Evolutionary conservation across 495 filamentous ascomycete genomes (phyloP).

Genomic region (Mycothermus thermophilus): DNA sequence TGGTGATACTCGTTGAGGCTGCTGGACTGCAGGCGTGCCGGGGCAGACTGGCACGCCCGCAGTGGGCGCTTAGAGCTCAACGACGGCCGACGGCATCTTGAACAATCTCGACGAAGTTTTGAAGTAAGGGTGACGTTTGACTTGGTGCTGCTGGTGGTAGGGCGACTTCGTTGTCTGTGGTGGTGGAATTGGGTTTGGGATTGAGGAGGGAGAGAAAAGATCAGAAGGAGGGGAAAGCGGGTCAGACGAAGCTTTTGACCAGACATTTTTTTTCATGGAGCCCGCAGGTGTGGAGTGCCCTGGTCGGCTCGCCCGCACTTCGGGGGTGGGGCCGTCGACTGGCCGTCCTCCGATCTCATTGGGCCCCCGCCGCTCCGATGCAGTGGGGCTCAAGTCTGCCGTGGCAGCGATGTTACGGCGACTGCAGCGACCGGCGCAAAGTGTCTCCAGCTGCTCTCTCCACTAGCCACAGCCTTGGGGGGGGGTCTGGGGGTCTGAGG

Average conservation of each 20-base stretch:
- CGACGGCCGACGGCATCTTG: slow-evolving; percentile 73
- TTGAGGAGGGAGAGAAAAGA: slow-evolving; percentile 22
- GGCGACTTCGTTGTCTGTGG: slow-evolving; percentile 56
- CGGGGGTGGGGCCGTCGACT: slow-evolving; percentile 15
- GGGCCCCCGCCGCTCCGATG: no score
- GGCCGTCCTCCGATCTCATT: no score
- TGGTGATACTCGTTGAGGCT: slow-evolving; percentile 64
- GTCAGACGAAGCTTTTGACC: slow-evolving; percentile 23
- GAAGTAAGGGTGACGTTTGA: slow-evolving; percentile 24
- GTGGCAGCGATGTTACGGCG: no score
- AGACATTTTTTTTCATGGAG: slow-evolving; percentile 22
- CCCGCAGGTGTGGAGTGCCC: slow-evolving; percentile 4
- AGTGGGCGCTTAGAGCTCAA: slow-evolving; percentile 91
- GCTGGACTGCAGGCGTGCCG: slow-evolving; percentile 53
- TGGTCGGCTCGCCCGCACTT: background rate
- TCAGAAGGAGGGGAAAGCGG: slow-evolving; percentile 17
- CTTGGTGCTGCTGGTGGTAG: slow-evolving; percentile 26
- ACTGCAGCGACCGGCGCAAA: no score
- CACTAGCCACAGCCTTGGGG: no score
- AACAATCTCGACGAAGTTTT: slow-evolving; percentile 67
- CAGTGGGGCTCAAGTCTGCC: no score
- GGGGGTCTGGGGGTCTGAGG: no score
- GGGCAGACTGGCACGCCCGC: slow-evolving; percentile 41
- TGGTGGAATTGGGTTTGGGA: slow-evolving; percentile 22
- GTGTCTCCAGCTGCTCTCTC: no score